Percentiles rank a stretch among this genome's conserved stretches.
phyloP scores from a whole-genome alignment of 441 rosid genomes.

The Croton setiger region DNA sequence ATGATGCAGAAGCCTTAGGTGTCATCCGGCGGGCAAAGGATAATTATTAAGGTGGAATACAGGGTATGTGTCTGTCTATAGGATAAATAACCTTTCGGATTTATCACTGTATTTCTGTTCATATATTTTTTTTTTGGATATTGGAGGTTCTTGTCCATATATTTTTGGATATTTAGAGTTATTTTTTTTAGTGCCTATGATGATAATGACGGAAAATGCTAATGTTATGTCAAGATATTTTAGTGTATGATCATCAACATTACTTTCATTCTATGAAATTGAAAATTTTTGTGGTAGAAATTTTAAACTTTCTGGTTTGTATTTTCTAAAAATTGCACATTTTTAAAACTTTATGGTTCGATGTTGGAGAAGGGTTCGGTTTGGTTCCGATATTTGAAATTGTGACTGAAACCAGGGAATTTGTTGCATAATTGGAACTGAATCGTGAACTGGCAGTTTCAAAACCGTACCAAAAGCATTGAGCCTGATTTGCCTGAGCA shows the following conservation, averaged over 20 bases:
- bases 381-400: no score
- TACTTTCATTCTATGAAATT: neutral
- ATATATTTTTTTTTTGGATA: slow-evolving; percentile 6
- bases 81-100: slow-evolving; percentile 19
- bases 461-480: no score
- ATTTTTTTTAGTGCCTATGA: neutral
- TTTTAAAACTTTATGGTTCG: no score
- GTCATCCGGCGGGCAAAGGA: slow-evolving; percentile 74
- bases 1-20: slow-evolving; percentile 65
- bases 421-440: no score
- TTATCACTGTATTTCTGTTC: neutral
- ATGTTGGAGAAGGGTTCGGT: no score
- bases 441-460: no score
- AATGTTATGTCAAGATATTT: neutral
- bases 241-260: neutral
- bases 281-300: no score
- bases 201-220: slow-evolving; percentile 5
- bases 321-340: no score
- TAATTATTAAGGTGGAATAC: slow-evolving; percentile 40
- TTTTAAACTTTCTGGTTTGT: no score
- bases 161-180: neutral
- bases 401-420: no score
- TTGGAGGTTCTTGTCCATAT: neutral
- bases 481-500: no score
- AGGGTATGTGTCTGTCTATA: slow-evolving; percentile 26